Conservation (phyloP, 306 rosid species). For the Pterocarpus santalinus region DNA sequence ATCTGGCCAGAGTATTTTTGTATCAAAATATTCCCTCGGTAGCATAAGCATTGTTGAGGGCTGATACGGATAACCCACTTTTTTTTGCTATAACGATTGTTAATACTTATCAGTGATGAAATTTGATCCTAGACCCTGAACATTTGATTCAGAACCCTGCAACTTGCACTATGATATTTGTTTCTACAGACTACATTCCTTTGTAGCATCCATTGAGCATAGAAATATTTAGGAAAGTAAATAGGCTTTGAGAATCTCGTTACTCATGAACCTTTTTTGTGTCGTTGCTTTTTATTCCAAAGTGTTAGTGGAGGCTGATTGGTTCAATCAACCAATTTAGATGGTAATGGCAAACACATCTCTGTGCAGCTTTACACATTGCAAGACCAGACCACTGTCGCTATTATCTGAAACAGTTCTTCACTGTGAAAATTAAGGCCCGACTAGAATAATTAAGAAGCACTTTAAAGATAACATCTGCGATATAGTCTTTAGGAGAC, state of each 20-base stretch:
- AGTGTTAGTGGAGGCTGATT: slow-evolving; percentile 42
- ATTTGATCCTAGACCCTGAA: slow-evolving; percentile 20
- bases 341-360: slow-evolving; percentile 55
- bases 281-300: slow-evolving; percentile 43
- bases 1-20: no score
- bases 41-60: slow-evolving; percentile 24
- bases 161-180: slow-evolving; percentile 45
- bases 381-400: slow-evolving; percentile 31
- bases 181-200: slow-evolving; percentile 25
- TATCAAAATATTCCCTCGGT: not conserved
- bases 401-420: slow-evolving; percentile 47
- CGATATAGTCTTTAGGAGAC: no score
- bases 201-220: slow-evolving; percentile 47
- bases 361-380: slow-evolving; percentile 39
- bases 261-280: slow-evolving; percentile 37
- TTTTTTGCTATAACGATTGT: slow-evolving; percentile 33
- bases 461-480: slow-evolving; percentile 5
- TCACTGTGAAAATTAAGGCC: slow-evolving; percentile 30
- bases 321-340: slow-evolving; percentile 45
- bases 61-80: slow-evolving; percentile 35
- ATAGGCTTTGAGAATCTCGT: slow-evolving; percentile 32
- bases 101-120: slow-evolving; percentile 4
- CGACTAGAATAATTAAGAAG: slow-evolving; percentile 42
- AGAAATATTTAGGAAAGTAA: slow-evolving; percentile 37
- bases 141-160: slow-evolving; percentile 20